These are phyloP conservation scores for Sextonia rubra DNA, from an alignment of 164 flowering plant genomes.

Conservation along the genomic window DNA sequence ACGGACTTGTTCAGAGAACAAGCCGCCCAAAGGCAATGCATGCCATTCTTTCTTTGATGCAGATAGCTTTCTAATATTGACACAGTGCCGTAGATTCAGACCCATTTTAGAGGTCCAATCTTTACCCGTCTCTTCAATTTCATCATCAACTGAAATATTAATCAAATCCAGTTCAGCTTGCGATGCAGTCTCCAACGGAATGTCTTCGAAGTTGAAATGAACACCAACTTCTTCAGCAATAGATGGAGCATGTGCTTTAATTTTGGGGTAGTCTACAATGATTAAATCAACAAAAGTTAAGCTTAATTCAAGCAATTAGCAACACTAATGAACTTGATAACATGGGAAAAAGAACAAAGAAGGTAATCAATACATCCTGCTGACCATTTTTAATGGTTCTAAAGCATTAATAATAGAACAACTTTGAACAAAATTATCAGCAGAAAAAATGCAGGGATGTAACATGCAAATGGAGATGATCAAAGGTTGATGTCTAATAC, in stretches of 20 bases:
- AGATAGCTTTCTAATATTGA: constrained; percentile 50
- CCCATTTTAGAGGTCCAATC: constrained; percentile 88
- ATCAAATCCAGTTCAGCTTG: constrained; percentile 68
- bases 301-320: not conserved
- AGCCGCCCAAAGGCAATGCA: constrained; percentile 47
- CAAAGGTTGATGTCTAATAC: not conserved
- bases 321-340: too few species aligned
- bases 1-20: constrained; percentile 35
- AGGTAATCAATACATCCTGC: too few species aligned
- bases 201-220: constrained; percentile 42
- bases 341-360: too few species aligned
- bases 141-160: constrained; percentile 68
- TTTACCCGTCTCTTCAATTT: constrained; percentile 41
- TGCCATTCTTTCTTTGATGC: constrained; percentile 48
- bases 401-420: too few species aligned
- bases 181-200: constrained; percentile 56
- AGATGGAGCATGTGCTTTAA: constrained; percentile 56
- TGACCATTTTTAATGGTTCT: too few species aligned
- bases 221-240: constrained; percentile 65
- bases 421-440: too few species aligned
- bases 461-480: not conserved
- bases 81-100: constrained; percentile 59
- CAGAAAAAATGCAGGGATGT: not conserved
- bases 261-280: constrained; percentile 72
- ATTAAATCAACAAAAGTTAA: constrained; percentile 10